A percentile compares a stretch with the other conserved stretches of the same genome.
Evolutionary conservation across 1,284 basidiomycete genomes (phyloP).

Genomic region (Tilletia walkeri): DNA sequence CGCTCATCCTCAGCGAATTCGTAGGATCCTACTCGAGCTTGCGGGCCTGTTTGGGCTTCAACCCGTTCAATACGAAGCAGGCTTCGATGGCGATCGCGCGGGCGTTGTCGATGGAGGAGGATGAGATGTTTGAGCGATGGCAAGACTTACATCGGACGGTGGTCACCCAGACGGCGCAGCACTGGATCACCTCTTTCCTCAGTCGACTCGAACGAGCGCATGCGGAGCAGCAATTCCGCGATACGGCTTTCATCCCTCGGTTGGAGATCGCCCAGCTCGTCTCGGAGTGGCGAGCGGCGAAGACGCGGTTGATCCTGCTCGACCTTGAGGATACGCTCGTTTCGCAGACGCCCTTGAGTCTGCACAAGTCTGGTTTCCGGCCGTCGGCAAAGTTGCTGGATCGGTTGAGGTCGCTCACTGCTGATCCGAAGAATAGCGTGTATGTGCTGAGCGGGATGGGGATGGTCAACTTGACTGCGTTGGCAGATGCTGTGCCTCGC

Average conservation of each 20-base stretch:
- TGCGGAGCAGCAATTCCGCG: conserved; percentile 43
- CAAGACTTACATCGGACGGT: conserved; percentile 81
- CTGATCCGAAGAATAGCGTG: conserved; percentile 71
- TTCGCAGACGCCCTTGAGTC: conserved; percentile 50
- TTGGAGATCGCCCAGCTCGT: conserved; percentile 53
- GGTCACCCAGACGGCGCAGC: conserved; percentile 79
- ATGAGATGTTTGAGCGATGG: conserved; percentile 73
- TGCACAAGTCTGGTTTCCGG: conserved; percentile 58
- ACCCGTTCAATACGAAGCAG: conserved; percentile 61
- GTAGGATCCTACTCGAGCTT: conserved; percentile 84
- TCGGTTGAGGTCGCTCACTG: conserved; percentile 65
- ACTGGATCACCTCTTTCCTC: conserved; percentile 77
- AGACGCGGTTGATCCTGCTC: conserved; percentile 69
- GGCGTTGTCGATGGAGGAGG: conserved; percentile 73
- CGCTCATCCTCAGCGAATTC: conserved; percentile 72
- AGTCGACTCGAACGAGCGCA: conserved; percentile 50
- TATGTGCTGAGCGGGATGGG: conserved; percentile 78
- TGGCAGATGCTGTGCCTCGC: conserved; percentile 65
- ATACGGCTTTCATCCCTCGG: conserved; percentile 48
- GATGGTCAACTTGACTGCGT: conserved; percentile 66
- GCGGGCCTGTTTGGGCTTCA: conserved; percentile 77
- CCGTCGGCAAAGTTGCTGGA: conserved; percentile 64
- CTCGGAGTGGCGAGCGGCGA: conserved; percentile 57
- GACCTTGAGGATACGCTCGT: conserved; percentile 79
- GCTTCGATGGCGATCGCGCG: conserved; percentile 69